These are phyloP conservation scores for Ploettnerulaceae sp. DNA, from an alignment of 2,329 filamentous ascomycete genomes.

Conservation along the genomic window DNA sequence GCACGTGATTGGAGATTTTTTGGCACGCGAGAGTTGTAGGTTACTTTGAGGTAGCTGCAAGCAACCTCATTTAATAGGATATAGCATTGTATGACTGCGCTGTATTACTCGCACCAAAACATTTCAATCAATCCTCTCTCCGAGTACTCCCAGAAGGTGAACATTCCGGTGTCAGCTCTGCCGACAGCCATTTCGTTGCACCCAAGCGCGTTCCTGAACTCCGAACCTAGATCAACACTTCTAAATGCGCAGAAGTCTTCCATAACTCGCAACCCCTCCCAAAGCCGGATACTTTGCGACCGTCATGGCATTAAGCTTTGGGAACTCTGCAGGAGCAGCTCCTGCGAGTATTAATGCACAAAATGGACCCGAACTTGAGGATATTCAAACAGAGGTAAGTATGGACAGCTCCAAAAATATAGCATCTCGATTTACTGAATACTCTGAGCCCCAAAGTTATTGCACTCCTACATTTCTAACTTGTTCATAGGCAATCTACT, in stretches of 20 bases:
- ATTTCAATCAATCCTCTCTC: too few relatives aligned
- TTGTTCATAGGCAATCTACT: slow-evolving; percentile 61
- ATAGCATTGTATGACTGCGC: too few relatives aligned
- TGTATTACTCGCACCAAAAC: too few relatives aligned
- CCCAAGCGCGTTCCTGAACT: not conserved
- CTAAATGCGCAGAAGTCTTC: slow-evolving; percentile 27
- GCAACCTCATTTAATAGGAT: too few relatives aligned
- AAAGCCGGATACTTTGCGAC: slow-evolving; percentile 37
- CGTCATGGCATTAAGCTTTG: slow-evolving; percentile 63
- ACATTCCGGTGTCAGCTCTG: not conserved
- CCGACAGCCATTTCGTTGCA: not conserved
- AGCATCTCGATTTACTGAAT: not conserved
- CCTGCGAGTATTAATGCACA: slow-evolving; percentile 38
- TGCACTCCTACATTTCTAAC: slow-evolving; percentile 12
- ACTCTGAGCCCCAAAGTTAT: not conserved
- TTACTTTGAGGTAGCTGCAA: too few relatives aligned
- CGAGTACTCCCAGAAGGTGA: too few relatives aligned
- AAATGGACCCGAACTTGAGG: slow-evolving; percentile 63
- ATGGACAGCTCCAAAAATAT: not conserved
- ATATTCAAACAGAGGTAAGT: slow-evolving; percentile 76
- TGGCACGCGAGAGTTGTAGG: too few relatives aligned
- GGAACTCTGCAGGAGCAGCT: slow-evolving; percentile 42
- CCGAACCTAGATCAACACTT: slow-evolving; percentile 11
- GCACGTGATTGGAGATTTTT: slow-evolving; percentile 3
- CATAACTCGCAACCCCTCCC: slow-evolving; percentile 34